Evolutionary conservation across 495 filamentous ascomycete species (phyloP).

Genomic region (Choiromyces venosus): DNA sequence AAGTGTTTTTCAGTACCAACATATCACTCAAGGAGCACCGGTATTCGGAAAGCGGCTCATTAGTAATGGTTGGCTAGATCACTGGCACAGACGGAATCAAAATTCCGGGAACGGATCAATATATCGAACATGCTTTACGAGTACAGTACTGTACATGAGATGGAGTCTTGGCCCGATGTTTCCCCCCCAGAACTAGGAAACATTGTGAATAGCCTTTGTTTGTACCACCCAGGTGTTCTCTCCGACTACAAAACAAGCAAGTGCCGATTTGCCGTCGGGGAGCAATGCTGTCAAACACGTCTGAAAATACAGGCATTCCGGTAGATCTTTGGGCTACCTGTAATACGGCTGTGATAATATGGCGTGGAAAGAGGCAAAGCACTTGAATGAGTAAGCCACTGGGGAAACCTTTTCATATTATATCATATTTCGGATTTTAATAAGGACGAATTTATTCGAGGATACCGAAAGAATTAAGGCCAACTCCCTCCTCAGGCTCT

Average conservation of each 20-base stretch:
- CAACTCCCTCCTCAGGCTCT: neutral
- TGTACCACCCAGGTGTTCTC: neutral
- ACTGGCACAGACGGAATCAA: neutral
- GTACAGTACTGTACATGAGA: neutral
- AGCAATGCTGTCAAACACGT: neutral
- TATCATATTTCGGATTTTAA: neutral
- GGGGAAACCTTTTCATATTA: neutral
- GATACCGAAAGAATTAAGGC: no score
- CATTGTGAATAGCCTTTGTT: neutral
- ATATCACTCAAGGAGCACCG: no score
- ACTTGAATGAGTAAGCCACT: neutral
- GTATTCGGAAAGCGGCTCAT: neutral
- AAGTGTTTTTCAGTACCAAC: no score
- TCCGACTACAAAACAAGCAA: neutral
- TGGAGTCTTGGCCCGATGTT: neutral
- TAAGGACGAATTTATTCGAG: no score
- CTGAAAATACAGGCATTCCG: neutral
- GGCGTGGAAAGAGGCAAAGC: neutral
- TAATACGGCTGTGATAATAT: neutral
- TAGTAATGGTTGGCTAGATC: neutral
- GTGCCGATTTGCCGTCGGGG: neutral
- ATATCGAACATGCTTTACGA: neutral
- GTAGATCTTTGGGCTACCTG: neutral
- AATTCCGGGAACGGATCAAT: neutral
- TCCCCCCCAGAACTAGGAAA: neutral